phyloP scores from a whole-genome alignment of 2,329 filamentous ascomycete species.

The Neonectria faginata region DNA sequence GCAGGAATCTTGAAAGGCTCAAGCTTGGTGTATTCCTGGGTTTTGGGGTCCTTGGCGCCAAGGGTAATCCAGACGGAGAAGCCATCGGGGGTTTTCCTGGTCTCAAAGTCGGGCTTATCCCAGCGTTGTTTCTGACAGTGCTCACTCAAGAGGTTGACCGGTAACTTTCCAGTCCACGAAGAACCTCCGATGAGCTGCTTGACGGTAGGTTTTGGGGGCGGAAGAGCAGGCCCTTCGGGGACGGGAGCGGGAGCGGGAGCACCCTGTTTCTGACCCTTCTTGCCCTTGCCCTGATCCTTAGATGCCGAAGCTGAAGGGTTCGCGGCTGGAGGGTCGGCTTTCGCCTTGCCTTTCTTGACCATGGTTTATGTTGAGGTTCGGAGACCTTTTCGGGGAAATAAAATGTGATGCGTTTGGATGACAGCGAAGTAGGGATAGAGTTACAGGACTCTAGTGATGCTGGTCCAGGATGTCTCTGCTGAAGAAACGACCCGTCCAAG shows the following conservation, averaged over 20 bases:
- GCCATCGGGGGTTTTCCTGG: constrained; percentile 78
- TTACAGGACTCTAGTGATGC: not conserved
- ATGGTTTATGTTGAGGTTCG: constrained; percentile 47
- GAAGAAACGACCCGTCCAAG: not conserved
- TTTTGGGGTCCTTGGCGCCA: constrained; percentile 81
- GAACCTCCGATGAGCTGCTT: constrained; percentile 91
- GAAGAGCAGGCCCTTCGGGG: constrained; percentile 51
- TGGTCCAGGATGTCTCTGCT: not conserved
- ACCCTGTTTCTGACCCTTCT: constrained; percentile 53
- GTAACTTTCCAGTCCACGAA: constrained; percentile 97
- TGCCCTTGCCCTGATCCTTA: constrained; percentile 60
- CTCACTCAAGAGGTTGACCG: constrained; percentile 92
- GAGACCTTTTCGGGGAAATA: constrained; percentile 22
- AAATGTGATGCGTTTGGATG: not conserved
- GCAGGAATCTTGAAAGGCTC: constrained; percentile 86
- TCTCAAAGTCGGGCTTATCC: constrained; percentile 92
- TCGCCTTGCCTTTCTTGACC: constrained; percentile 67
- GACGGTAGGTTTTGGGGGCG: constrained; percentile 70
- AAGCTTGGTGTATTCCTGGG: constrained; percentile 78
- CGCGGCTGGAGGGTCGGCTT: constrained; percentile 55
- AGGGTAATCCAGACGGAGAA: constrained; percentile 86
- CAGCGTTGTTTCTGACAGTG: constrained; percentile 96
- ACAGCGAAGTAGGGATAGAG: not conserved
- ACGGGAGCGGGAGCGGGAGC: constrained; percentile 40
- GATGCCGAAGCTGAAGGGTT: constrained; percentile 46